A percentile compares a stretch with the other conserved stretches of the same genome.
Conservation (phyloP, 2,329 filamentous ascomycete species). For the Zymoseptoria crescenta region DNA sequence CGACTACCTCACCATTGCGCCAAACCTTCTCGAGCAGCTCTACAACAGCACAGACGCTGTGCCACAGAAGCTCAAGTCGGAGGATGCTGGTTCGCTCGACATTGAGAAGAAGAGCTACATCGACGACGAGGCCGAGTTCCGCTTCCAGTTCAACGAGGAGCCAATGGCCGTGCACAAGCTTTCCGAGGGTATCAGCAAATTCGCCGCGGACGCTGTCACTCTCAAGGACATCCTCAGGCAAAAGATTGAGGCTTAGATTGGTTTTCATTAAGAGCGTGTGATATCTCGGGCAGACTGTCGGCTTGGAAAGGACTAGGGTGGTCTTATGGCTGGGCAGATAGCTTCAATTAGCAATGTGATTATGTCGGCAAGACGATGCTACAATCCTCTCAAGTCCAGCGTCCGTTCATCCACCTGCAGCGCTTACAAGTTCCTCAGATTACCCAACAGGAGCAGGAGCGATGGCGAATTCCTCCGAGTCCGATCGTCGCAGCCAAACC, state of each 20-base stretch:
- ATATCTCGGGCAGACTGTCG: not conserved
- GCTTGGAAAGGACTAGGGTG: not conserved
- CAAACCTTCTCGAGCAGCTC: constrained; percentile 88
- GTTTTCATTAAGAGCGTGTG: not conserved
- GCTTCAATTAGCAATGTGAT: not conserved
- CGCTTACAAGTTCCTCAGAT: not conserved
- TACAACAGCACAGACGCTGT: constrained; percentile 74
- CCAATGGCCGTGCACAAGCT: constrained; percentile 99
- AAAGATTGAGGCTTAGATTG: constrained; percentile 54
- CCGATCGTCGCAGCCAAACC: not conserved
- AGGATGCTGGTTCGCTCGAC: constrained; percentile 57
- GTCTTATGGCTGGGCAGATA: not conserved
- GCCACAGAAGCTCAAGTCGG: constrained; percentile 84
- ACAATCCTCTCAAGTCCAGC: not conserved
- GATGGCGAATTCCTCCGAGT: not conserved
- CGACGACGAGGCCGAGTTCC: constrained; percentile 80
- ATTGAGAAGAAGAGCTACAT: constrained; percentile 88
- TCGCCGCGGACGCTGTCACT: constrained; percentile 88
- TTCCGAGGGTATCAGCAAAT: constrained; percentile 98
- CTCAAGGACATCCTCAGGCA: constrained; percentile 85
- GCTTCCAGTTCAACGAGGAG: constrained; percentile 99
- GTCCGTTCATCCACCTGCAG: not conserved
- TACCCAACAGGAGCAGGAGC: not conserved
- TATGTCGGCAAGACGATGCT: not conserved
- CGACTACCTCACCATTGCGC: constrained; percentile 97